Conservation (phyloP, 1,284 basidiomycete species). For the Porogramme epimiltina region DNA sequence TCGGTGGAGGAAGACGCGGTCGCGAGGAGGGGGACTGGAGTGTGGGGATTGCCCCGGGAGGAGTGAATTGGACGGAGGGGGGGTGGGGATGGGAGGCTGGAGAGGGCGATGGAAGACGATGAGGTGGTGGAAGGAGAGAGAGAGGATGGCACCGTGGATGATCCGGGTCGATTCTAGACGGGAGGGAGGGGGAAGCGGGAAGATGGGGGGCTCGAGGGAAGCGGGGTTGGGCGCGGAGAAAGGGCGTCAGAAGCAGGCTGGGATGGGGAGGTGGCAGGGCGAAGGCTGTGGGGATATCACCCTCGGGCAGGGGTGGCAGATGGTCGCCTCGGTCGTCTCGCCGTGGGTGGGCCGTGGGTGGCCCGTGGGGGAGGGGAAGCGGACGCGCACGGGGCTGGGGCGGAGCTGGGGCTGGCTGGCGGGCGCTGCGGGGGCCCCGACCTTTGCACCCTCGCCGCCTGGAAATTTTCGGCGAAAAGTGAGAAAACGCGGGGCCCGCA, state of each 20-base stretch:
- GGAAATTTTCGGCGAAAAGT: not conserved
- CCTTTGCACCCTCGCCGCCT: too few relatives aligned
- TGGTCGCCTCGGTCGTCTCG: too few relatives aligned
- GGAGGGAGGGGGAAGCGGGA: slow-evolving; percentile 3
- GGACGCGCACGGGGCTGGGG: not conserved
- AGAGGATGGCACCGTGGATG: slow-evolving; percentile 18
- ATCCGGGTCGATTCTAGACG: slow-evolving; percentile 18
- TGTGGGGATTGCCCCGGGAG: slow-evolving; percentile 21
- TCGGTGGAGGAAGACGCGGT: slow-evolving; percentile 13
- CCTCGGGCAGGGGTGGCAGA: slow-evolving; percentile 5
- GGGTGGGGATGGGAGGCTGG: not conserved
- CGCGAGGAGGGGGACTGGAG: slow-evolving; percentile 13
- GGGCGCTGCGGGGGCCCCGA: not conserved
- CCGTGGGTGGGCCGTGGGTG: not conserved
- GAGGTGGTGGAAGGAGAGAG: slow-evolving; percentile 9
- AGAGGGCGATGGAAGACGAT: slow-evolving; percentile 11
- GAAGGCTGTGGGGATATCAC: slow-evolving; percentile 11
- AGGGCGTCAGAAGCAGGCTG: slow-evolving; percentile 8
- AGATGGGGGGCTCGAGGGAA: slow-evolving; percentile 4
- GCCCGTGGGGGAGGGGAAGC: slow-evolving; percentile 1
- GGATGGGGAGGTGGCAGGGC: not conserved
- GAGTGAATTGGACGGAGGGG: slow-evolving; percentile 9
- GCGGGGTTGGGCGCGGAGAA: slow-evolving; percentile 8
- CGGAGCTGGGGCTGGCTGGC: not conserved
- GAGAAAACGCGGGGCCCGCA: too few relatives aligned